phyloP scores from a whole-genome alignment of 2,329 filamentous ascomycete genomes.

The Neobulgaria alba region DNA sequence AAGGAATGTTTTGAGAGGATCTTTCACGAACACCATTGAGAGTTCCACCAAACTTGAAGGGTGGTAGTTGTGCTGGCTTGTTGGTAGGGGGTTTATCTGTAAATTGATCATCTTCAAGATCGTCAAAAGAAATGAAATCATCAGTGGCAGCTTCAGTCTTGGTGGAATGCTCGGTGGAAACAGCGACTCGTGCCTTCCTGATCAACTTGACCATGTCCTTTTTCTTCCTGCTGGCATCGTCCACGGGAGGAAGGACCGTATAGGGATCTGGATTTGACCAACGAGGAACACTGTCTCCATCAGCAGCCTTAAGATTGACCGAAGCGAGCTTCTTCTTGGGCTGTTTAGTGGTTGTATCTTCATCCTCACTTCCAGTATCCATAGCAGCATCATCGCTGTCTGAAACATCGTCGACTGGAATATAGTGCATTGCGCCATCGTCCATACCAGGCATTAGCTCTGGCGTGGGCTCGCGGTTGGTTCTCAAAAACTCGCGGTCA shows the following conservation, averaged over 20 bases:
- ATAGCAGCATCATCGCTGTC: slow-evolving; percentile 54
- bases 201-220: slow-evolving; percentile 86
- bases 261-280: slow-evolving; percentile 98
- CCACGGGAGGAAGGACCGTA: slow-evolving; percentile 72
- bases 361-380: slow-evolving; percentile 43
- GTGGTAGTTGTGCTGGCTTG: slow-evolving; percentile 8
- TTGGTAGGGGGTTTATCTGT: slow-evolving; percentile 17
- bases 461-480: slow-evolving; percentile 29
- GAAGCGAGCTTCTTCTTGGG: slow-evolving; percentile 35
- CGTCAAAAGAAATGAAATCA: slow-evolving; percentile 85
- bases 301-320: slow-evolving; percentile 30
- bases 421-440: slow-evolving; percentile 33
- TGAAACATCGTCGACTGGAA: slow-evolving; percentile 47
- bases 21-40: not conserved
- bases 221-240: slow-evolving; percentile 65
- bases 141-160: slow-evolving; percentile 50
- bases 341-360: not conserved
- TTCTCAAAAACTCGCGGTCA: slow-evolving; percentile 27
- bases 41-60: not conserved
- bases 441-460: slow-evolving; percentile 30
- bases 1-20: not conserved
- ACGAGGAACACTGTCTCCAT: slow-evolving; percentile 49
- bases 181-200: slow-evolving; percentile 71
- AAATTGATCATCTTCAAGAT: slow-evolving; percentile 39
- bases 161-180: slow-evolving; percentile 36